Base-by-base conservation (phyloP, 768 basidiomycete genomes). In the Suillus clintonianus region DNA sequence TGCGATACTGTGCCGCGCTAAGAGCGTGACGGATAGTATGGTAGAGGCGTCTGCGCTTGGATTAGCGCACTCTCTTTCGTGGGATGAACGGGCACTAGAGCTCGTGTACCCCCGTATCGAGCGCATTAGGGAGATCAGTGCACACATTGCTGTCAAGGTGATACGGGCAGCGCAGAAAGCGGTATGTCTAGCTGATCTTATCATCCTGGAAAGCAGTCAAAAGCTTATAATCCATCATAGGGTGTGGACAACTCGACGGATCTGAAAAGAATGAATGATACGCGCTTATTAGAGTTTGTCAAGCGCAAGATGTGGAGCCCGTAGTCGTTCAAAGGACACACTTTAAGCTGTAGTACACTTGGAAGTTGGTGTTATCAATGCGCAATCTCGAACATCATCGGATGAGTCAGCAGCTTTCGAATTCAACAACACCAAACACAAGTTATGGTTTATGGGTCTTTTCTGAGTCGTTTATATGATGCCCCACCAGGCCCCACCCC, bases 41-140 rank as follows among this genome's bases (percentile, higher is more conserved):
- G 90, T 97, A 30, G 94, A 97, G 73, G 90, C 93, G 6, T 85
- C 91, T 14, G 90, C 94, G 4, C 82, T 92, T 34, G 93, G 92
- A 8, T 83, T 97, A 45, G 89, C 92, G 5, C 77, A 88, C 63
- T 86, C 91, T 5, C 81, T 96, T 47, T 93, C 85, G 2, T 67
- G 73, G 14, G 89, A 91, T 41, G 96, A 97, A 77, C 82, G 77
- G 47, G 81, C 79, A 3, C 69, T 78, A 47, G 90, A 85, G 50
- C 81, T 95, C 54, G 74, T 98, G 9, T 97, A 97, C 76, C 95
- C 96, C 51, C 86, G 86, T 55, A 82, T 97, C 62, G 86, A 90
- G 70, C 84, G 95, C 69, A 89, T 97, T 67, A 84, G 95, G 39
- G 92, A 95, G 72, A 94, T 97, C 70, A 91, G 89, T 68, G 86